phyloP scores from a whole-genome alignment of 352 stramenopile genomes.

The Pythium aquatile region DNA sequence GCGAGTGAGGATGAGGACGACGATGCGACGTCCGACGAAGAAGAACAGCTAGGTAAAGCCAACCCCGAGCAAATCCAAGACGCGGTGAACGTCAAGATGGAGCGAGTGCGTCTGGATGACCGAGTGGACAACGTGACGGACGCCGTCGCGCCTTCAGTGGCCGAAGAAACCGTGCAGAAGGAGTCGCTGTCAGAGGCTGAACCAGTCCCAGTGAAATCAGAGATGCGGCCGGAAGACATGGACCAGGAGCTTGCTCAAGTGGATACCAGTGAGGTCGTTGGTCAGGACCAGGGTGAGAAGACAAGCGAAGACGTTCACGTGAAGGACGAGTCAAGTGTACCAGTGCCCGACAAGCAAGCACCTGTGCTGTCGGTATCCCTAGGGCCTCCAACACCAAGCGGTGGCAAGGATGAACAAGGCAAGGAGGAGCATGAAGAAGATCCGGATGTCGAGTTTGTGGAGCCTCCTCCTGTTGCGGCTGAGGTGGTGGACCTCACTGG shows the following conservation, averaged over 20 bases:
- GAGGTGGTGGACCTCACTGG: slow-evolving; percentile 34
- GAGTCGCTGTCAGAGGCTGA: background rate
- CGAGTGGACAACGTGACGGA: background rate
- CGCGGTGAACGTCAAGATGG: slow-evolving; percentile 26
- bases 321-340: background rate
- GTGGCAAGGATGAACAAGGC: background rate
- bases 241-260: background rate
- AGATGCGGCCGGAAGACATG: background rate
- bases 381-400: too few relatives aligned
- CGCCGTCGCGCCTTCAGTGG: background rate
- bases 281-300: background rate
- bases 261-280: background rate
- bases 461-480: background rate
- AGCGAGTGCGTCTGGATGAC: slow-evolving; percentile 14
- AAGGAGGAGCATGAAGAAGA: background rate
- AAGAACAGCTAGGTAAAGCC: background rate
- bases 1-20: too few relatives aligned
- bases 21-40: slow-evolving; percentile 19
- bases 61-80: background rate
- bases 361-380: too few relatives aligned
- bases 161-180: background rate
- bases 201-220: background rate
- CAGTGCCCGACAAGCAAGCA: too few relatives aligned
- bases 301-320: background rate
- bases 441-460: background rate